A percentile compares a stretch with the other conserved stretches of the same genome.
Conservation (phyloP, 768 basidiomycete species). For the Mycena rebaudengoi region DNA sequence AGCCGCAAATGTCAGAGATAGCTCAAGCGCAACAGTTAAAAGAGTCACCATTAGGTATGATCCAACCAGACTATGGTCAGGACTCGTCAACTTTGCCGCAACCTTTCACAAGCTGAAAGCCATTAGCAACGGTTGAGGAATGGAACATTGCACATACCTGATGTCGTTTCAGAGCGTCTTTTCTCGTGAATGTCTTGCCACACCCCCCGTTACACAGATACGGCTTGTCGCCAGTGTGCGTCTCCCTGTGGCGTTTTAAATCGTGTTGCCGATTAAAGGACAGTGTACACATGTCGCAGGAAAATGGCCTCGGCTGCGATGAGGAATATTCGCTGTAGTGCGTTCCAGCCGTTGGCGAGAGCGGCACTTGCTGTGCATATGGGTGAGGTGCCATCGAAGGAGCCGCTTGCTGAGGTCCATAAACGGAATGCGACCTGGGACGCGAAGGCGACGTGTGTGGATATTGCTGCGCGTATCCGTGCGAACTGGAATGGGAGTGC, state of each 20-base stretch:
- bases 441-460: conserved; percentile 37
- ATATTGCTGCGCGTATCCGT: conserved; percentile 22
- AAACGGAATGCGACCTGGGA: conserved; percentile 51
- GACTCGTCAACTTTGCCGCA: conserved; percentile 77
- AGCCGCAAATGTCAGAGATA: background rate
- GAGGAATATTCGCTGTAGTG: conserved; percentile 61
- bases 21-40: background rate
- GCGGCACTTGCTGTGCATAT: conserved; percentile 45
- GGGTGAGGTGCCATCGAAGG: conserved; percentile 28
- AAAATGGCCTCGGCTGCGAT: conserved; percentile 68
- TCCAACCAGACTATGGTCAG: conserved; percentile 41
- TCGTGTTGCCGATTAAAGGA: conserved; percentile 91
- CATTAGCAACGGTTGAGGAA: conserved; percentile 18
- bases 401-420: conserved; percentile 31
- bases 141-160: conserved; percentile 59
- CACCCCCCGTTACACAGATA: conserved; percentile 86
- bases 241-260: conserved; percentile 84
- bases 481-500: conserved; percentile 35
- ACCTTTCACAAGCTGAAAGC: conserved; percentile 72
- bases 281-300: conserved; percentile 77
- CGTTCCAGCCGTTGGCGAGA: conserved; percentile 45
- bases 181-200: conserved; percentile 87
- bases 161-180: conserved; percentile 87
- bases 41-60: background rate
- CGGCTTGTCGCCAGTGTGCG: conserved; percentile 87